Evolutionary conservation across 208 protist species (phyloP).

Genomic region (Plasmodiophora brassicae): DNA sequence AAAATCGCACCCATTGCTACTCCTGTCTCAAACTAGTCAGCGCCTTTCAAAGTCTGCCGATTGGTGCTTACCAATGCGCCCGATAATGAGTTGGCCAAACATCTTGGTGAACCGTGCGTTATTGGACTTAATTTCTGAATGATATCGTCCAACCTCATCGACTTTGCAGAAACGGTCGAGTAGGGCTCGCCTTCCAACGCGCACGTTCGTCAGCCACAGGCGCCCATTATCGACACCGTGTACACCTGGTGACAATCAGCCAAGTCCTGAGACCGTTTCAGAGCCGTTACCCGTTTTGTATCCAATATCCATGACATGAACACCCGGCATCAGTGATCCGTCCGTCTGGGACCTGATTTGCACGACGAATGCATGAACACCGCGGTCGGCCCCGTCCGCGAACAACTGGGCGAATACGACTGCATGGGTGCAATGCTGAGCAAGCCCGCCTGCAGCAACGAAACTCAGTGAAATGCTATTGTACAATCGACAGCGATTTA

Average conservation of each 20-base stretch:
- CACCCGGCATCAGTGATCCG: background rate
- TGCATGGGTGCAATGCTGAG: background rate
- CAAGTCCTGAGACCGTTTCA: background rate
- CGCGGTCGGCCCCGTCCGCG: background rate
- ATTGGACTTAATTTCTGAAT: background rate
- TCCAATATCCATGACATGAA: constrained; percentile 4
- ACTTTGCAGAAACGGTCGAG: background rate
- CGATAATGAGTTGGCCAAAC: background rate
- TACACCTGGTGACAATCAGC: background rate
- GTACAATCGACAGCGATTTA: background rate
- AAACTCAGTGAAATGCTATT: too few species aligned
- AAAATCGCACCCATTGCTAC: background rate
- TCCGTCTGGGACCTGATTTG: background rate
- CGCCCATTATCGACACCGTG: background rate
- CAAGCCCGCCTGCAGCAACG: background rate
- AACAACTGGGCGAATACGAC: constrained; percentile 6
- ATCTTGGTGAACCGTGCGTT: background rate
- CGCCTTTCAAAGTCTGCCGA: background rate
- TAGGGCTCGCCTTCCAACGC: background rate
- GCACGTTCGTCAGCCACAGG: background rate
- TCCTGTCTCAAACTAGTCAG: background rate
- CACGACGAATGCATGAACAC: constrained; percentile 8
- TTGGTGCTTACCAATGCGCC: background rate
- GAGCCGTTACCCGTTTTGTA: background rate
- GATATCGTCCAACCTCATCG: background rate